These are phyloP conservation scores for Umbelopsis vinacea DNA, from an alignment of 192 early-diverging fungal genomes.

Conservation along the genomic window DNA sequence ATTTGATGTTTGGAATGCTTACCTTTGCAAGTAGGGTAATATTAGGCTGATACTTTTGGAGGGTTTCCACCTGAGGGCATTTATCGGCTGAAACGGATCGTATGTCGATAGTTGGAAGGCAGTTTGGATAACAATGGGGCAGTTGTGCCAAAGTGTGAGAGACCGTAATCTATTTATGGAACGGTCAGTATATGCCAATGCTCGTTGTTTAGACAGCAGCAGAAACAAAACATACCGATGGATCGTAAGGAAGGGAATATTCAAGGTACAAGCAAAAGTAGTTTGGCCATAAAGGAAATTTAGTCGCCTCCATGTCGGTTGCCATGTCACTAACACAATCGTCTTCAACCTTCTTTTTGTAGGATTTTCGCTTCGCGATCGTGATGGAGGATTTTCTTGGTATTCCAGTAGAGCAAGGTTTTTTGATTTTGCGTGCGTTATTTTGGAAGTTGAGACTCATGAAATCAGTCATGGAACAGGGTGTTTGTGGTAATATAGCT, in stretches of 20 bases:
- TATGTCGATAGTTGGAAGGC: constrained; percentile 24
- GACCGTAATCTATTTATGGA: constrained; percentile 23
- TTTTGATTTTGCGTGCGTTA: constrained; percentile 21
- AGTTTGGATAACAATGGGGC: constrained; percentile 34
- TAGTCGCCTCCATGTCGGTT: constrained; percentile 10
- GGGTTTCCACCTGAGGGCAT: constrained; percentile 27
- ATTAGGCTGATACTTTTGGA: constrained; percentile 17
- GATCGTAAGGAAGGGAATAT: constrained; percentile 36
- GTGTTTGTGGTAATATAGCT: not conserved
- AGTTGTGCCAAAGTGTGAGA: constrained; percentile 43
- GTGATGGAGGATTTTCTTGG: constrained; percentile 8
- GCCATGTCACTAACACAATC: not conserved
- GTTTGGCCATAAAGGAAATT: constrained; percentile 42
- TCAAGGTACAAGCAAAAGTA: constrained; percentile 45
- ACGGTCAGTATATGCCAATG: not conserved
- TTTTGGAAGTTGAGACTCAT: constrained; percentile 9
- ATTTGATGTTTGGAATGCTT: not conserved
- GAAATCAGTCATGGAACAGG: constrained; percentile 4
- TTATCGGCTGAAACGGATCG: constrained; percentile 28
- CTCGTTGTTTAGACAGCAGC: not conserved
- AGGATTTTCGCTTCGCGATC: not conserved
- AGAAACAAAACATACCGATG: constrained; percentile 15
- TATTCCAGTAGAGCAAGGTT: not conserved
- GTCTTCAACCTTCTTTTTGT: constrained; percentile 21
- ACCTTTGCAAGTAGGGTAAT: constrained; percentile 37